phyloP scores from a whole-genome alignment of 345 rosid genomes.

The Hibiscus trionum region DNA sequence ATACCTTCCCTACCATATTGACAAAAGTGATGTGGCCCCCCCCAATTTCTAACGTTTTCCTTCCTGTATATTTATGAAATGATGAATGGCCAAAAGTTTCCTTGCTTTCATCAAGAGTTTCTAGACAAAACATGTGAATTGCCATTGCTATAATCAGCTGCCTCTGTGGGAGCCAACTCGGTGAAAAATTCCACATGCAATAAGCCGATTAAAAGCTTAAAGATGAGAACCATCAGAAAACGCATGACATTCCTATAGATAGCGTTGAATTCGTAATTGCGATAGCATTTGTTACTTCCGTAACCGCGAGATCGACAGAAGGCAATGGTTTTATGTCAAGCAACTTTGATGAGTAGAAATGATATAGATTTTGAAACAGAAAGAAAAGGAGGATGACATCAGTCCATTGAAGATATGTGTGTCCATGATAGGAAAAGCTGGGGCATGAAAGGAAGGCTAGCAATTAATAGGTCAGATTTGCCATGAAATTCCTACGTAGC shows the following conservation, averaged over 20 bases:
- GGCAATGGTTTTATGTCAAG: constrained; percentile 2
- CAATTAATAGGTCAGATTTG: constrained; percentile 27
- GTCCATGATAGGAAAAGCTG: too few relatives aligned
- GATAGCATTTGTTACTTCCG: too few relatives aligned
- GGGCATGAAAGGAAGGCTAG: constrained; percentile 20
- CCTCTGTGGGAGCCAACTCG: not conserved
- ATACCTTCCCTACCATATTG: not conserved
- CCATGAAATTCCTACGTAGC: constrained; percentile 23
- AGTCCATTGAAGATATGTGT: constrained; percentile 10
- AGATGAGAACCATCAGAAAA: not conserved
- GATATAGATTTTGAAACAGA: constrained; percentile 7
- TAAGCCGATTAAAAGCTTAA: not conserved
- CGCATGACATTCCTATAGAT: too few relatives aligned
- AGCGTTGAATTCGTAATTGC: too few relatives aligned
- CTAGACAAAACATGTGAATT: constrained; percentile 22
- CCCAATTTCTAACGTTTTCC: not conserved
- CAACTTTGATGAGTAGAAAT: constrained; percentile 8
- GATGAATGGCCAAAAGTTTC: constrained; percentile 20
- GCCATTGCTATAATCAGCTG: not conserved
- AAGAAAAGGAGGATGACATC: constrained; percentile 10
- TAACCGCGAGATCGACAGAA: not conserved
- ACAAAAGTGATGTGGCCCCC: not conserved
- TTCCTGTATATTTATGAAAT: constrained; percentile 11
- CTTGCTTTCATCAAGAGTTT: constrained; percentile 15
- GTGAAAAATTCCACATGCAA: not conserved